Conservation (phyloP, 768 basidiomycete genomes). For the Boletellus ananas region DNA sequence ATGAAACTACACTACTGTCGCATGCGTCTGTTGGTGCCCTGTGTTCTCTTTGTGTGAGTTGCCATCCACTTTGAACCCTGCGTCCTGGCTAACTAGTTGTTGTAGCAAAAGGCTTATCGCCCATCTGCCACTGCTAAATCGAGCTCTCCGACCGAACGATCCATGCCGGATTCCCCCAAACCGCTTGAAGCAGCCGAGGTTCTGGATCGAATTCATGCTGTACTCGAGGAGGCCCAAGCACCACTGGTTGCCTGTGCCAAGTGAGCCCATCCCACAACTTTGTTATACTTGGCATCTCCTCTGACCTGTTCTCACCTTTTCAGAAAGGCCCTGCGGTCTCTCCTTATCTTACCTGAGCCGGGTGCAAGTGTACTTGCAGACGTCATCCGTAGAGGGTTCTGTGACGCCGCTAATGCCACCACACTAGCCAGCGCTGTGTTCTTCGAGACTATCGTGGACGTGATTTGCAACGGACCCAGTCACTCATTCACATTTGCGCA, state of each 20-base stretch:
- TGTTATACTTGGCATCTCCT: neutral
- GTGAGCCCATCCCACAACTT: constrained; percentile 43
- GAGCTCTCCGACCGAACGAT: constrained; percentile 61
- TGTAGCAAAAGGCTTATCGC: constrained; percentile 76
- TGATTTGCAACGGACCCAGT: constrained; percentile 49
- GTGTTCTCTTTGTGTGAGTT: constrained; percentile 82
- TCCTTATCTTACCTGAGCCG: constrained; percentile 56
- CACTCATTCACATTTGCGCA: constrained; percentile 74
- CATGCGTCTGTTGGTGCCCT: constrained; percentile 83
- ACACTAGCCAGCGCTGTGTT: constrained; percentile 56
- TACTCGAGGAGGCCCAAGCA: constrained; percentile 57
- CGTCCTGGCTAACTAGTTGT: neutral
- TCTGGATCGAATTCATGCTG: constrained; percentile 65
- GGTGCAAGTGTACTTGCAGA: constrained; percentile 60
- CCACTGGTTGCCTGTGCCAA: constrained; percentile 55
- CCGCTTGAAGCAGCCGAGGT: constrained; percentile 50
- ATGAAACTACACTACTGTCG: constrained; percentile 69
- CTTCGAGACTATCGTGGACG: constrained; percentile 75
- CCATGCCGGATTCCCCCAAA: constrained; percentile 46
- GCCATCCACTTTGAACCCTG: neutral
- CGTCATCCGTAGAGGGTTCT: constrained; percentile 65
- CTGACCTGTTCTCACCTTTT: constrained; percentile 2
- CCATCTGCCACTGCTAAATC: constrained; percentile 51
- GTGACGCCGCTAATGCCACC: constrained; percentile 50
- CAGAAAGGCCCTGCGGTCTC: constrained; percentile 73